These are phyloP conservation scores for Auricularia cornea DNA, from an alignment of 768 basidiomycete genomes.

Conservation along the genomic window DNA sequence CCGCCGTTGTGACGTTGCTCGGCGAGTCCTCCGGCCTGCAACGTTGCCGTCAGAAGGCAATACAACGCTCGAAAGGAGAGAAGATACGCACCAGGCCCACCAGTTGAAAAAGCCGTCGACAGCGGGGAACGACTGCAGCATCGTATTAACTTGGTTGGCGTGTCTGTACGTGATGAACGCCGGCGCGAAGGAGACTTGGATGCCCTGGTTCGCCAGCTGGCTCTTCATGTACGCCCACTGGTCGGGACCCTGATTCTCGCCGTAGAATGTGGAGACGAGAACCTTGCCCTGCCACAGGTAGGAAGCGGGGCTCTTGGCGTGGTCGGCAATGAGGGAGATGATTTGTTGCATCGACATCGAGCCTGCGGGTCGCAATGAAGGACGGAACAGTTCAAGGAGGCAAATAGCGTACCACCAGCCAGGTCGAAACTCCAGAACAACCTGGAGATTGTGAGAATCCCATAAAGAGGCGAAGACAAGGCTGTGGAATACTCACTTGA, in stretches of 20 bases:
- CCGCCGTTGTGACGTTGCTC: conserved; percentile 2
- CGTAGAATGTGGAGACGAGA: background rate
- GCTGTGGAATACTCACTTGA: background rate
- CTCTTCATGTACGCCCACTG: background rate
- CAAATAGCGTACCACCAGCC: background rate
- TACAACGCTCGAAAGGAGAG: conserved; percentile 7
- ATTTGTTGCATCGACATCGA: background rate
- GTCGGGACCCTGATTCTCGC: background rate
- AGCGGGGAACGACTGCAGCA: conserved; percentile 17
- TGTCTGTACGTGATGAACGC: conserved; percentile 24
- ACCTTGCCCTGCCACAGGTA: background rate
- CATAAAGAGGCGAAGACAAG: no score
- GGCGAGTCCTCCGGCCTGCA: conserved; percentile 3
- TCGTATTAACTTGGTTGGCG: conserved; percentile 11
- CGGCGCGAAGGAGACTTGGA: conserved; percentile 10
- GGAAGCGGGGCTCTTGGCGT: background rate
- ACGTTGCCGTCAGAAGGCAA: background rate
- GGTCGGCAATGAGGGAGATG: background rate
- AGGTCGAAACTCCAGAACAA: background rate
- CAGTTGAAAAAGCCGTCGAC: conserved; percentile 28
- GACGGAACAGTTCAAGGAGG: no score
- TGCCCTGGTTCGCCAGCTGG: background rate
- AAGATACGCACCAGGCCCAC: conserved; percentile 27
- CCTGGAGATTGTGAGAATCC: background rate
- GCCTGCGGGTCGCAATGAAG: background rate